Evolutionary conservation across 805 yeast species (phyloP).

Genomic region (Pichia eremophila): DNA sequence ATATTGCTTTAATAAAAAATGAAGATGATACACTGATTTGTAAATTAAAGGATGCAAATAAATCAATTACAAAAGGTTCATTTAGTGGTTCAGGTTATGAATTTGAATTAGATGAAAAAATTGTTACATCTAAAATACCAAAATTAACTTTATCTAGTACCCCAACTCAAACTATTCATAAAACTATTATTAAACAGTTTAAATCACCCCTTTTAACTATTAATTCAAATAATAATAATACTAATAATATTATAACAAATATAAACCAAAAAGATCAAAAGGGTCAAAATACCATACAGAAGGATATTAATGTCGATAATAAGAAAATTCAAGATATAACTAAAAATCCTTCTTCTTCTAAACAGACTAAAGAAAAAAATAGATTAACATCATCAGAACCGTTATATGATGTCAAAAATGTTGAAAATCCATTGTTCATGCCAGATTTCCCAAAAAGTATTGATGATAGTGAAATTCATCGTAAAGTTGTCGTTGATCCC

Average conservation of each 20-base stretch:
- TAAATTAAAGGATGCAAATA: constrained; percentile 13
- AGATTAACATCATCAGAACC: constrained; percentile 19
- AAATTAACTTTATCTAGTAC: constrained; percentile 1
- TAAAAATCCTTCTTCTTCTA: not conserved
- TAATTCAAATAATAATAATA: not conserved
- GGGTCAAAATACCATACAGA: too few relatives aligned
- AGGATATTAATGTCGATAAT: too few relatives aligned
- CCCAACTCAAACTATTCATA: not conserved
- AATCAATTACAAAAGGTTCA: constrained; percentile 21
- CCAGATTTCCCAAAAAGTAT: constrained; percentile 16
- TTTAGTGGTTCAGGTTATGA: constrained; percentile 52
- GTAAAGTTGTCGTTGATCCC: constrained; percentile 56
- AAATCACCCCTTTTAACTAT: not conserved
- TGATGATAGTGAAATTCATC: constrained; percentile 4
- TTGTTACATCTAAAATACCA: not conserved
- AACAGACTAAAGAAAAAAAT: not conserved
- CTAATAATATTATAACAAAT: too few relatives aligned
- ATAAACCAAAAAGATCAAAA: too few relatives aligned
- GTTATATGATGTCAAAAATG: constrained; percentile 27
- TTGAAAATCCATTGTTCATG: constrained; percentile 34
- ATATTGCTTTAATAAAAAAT: constrained; percentile 17
- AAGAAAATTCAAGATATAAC: too few relatives aligned
- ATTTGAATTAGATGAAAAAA: constrained; percentile 46
- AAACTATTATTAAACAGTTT: not conserved
- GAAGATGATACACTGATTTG: constrained; percentile 23